phyloP scores from a whole-genome alignment of 352 stramenopile genomes.

The Globisporangium cylindrosporum region DNA sequence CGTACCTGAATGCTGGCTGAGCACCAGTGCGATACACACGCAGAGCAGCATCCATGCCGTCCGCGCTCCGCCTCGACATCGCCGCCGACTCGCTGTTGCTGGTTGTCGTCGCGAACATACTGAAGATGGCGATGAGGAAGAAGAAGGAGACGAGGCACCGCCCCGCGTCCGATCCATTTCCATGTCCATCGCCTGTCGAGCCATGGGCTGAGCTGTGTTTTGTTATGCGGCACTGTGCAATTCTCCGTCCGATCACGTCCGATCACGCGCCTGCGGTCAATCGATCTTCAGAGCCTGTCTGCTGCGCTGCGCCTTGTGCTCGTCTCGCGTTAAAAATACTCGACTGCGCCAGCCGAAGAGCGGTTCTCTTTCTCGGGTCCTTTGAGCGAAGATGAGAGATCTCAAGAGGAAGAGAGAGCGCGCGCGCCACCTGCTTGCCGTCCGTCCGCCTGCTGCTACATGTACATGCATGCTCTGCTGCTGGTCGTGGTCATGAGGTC shows the following conservation, averaged over 20 bases:
- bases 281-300: background rate
- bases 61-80: background rate
- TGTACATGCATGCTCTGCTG: no score
- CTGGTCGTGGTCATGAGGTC: background rate
- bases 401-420: constrained; percentile 1
- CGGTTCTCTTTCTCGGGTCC: no score
- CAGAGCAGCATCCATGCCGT: constrained; percentile 10
- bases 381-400: no score
- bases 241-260: background rate
- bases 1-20: constrained; percentile 8
- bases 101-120: background rate
- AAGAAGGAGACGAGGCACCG: background rate
- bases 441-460: background rate
- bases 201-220: background rate
- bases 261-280: no score
- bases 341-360: background rate
- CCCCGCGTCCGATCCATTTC: background rate
- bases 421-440: constrained; percentile 1
- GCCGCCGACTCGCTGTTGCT: background rate
- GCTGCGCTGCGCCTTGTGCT: background rate
- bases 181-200: background rate
- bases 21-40: background rate
- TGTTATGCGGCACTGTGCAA: background rate
- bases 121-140: background rate
- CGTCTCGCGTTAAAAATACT: constrained; percentile 1